Evolutionary conservation across 169 alveolate species (phyloP), one percentile per base, ranked within the genome.

Genomic region (Cryptosporidium parvum): DNA sequence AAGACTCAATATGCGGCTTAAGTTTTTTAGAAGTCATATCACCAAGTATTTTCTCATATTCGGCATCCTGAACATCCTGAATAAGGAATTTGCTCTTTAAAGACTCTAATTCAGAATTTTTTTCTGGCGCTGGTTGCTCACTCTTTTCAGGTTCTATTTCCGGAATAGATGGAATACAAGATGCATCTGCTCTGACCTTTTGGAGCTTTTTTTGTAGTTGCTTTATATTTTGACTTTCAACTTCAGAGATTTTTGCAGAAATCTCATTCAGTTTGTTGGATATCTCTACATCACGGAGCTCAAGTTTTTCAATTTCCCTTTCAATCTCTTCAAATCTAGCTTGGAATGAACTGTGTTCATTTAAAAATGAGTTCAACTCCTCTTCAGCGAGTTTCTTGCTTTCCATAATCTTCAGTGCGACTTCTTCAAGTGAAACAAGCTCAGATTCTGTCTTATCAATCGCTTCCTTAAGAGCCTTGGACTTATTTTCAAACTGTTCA

Each of bases 271-370:
- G 45, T 5, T 80, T 62, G 48, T 62, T 80, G 35, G 44, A 44
- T 1, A 62, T 14, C 23, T 80, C 75, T 26, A 80, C 53, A 42
- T 65, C 75, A 5, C 21, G 39, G 9, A 80, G 23, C 80, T 92
- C 94, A 37, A 75, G 73, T 37, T 92, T 75, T 51, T 93, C 91
- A 59, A 91, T 69, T 23, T 69, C 86, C 61, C 52, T 86, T 44
- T 91, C 91, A 56, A 91, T 23, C 53, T 91, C 80, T 33, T 92
- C 93, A 51, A 85, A 70, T 52, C 56, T 75, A 18, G 85, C 87
- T 58, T 91, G 85, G 48, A 71, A 85, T 70, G 70, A 35, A 56
- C 21, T 44, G 35, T 80, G 23, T 29, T 62, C 89, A 39, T 26
- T 33, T 48, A 62, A 14, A 45, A 44, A 51, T 45, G 65, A 8